A percentile compares a stretch with the other conserved stretches of the same genome.
Conservation (phyloP, 257 asterid species). For the Solanum appendiculatum region DNA sequence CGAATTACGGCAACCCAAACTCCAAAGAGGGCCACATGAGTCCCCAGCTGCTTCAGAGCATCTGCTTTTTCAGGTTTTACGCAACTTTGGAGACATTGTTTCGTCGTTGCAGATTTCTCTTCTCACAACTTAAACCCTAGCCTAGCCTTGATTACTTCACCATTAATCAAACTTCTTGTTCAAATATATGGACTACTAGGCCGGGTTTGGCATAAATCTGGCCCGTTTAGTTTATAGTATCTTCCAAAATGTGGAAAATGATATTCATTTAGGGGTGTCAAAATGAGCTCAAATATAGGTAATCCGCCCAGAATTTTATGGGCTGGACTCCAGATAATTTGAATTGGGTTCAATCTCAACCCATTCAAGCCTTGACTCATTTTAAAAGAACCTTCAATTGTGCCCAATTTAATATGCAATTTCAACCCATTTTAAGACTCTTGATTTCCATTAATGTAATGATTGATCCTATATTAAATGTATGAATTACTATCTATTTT, state of each 20-base stretch:
- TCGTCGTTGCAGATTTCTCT: neutral
- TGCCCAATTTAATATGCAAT: neutral
- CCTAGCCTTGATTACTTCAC: neutral
- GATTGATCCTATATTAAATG: neutral
- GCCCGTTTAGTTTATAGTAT: neutral
- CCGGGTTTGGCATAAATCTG: neutral
- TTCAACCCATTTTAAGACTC: neutral
- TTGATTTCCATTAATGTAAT: neutral
- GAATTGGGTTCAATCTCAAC: neutral
- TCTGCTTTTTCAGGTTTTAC: constrained; percentile 82
- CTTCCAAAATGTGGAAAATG: neutral
- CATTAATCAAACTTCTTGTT: neutral
- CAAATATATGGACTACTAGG: neutral
- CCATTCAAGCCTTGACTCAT: neutral
- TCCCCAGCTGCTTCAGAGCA: constrained; percentile 81
- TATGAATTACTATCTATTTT: neutral
- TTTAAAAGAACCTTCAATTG: neutral
- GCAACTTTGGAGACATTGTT: constrained; percentile 75
- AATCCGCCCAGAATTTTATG: neutral
- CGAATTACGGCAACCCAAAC: constrained; percentile 77
- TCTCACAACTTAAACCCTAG: constrained; percentile 20
- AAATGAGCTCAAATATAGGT: neutral
- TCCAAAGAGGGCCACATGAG: constrained; percentile 64
- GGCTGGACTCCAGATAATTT: neutral
- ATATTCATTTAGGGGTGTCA: neutral